Evolutionary conservation across 2,329 filamentous ascomycete species (phyloP).

Genomic region (Penicillium sp.): DNA sequence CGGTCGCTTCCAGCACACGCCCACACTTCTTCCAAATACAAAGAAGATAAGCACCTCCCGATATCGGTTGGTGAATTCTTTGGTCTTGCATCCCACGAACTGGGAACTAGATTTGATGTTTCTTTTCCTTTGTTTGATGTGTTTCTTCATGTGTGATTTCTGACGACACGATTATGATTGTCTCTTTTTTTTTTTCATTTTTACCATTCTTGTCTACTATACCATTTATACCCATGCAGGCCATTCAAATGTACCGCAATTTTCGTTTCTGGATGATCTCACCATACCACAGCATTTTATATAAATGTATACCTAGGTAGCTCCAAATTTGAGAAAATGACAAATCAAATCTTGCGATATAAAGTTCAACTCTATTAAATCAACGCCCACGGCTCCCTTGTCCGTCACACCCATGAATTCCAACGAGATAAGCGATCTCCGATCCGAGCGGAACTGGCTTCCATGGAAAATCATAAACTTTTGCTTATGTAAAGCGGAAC

Average conservation of each 20-base stretch:
- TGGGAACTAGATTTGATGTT: not conserved
- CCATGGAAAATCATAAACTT: not conserved
- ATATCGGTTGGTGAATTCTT: not conserved
- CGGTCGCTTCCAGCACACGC: not conserved
- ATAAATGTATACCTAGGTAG: not conserved
- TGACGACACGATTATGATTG: constrained; percentile 5
- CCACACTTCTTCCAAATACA: not conserved
- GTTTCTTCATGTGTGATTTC: not conserved
- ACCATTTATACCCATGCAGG: constrained; percentile 1
- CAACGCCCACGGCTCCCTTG: not conserved
- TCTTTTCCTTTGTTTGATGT: not conserved
- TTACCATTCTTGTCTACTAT: not conserved
- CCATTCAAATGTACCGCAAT: not conserved
- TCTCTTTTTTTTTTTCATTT: not conserved
- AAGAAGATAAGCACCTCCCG: not conserved
- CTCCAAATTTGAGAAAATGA: not conserved
- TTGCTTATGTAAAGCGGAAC: not conserved
- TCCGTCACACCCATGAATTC: not conserved
- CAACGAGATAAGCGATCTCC: constrained; percentile 2
- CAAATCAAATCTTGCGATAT: not conserved
- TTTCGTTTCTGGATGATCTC: not conserved
- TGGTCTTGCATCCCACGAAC: not conserved
- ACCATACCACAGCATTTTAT: not conserved
- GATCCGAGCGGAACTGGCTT: not conserved
- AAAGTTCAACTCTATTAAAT: not conserved